Evolutionary conservation across 164 flowering plant species (phyloP).

Genomic region (Taxillus chinensis): DNA sequence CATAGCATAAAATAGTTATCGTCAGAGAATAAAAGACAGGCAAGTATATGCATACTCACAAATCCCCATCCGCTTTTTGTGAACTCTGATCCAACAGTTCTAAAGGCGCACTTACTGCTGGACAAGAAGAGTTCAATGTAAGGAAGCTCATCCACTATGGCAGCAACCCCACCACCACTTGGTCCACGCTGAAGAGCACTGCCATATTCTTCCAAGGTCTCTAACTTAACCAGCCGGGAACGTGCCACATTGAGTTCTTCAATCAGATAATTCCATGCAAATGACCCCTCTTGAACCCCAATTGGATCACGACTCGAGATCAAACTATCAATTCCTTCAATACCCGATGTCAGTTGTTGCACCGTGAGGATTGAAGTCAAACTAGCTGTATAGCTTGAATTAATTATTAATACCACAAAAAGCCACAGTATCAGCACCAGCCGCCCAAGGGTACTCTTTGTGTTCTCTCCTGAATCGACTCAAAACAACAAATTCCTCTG

Average conservation of each 20-base stretch:
- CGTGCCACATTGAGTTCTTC: conserved; percentile 59
- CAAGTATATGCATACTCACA: conserved; percentile 40
- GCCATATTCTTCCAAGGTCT: conserved; percentile 34
- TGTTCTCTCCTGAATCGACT: conserved; percentile 62
- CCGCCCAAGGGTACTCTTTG: conserved; percentile 76
- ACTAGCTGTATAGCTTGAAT: conserved; percentile 94
- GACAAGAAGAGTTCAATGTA: conserved; percentile 66
- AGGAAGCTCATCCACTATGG: conserved; percentile 90
- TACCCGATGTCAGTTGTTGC: conserved; percentile 66
- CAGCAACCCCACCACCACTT: conserved; percentile 67
- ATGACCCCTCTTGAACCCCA: conserved; percentile 84
- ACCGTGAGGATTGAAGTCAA: conserved; percentile 94
- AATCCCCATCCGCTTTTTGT: conserved; percentile 97
- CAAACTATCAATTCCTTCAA: conserved; percentile 70
- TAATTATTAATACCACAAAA: conserved; percentile 82
- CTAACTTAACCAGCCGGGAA: conserved; percentile 43
- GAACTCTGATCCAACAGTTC: conserved; percentile 77
- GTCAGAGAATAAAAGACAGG: too few species aligned
- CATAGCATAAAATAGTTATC: too few species aligned
- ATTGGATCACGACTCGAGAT: conserved; percentile 52
- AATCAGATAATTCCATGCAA: conserved; percentile 57
- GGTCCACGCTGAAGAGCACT: conserved; percentile 56
- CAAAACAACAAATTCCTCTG: conserved; percentile 6
- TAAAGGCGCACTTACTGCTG: conserved; percentile 39
- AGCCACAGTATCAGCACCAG: conserved; percentile 80